Conservation (phyloP, 1,139 yeast species). For the Geotrichum candidum region DNA sequence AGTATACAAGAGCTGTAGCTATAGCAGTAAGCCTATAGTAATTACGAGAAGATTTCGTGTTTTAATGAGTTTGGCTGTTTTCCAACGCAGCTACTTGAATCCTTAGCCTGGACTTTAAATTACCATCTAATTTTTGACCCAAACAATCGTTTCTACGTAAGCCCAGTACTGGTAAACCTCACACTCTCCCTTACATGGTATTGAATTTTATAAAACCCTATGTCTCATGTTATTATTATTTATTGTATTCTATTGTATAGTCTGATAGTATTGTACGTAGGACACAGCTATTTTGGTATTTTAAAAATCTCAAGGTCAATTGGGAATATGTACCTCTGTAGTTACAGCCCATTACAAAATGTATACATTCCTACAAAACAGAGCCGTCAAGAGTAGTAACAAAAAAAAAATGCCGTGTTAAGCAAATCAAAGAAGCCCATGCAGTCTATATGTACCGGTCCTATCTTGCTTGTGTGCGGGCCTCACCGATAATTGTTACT, state of each 20-base stretch:
- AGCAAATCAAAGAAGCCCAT: neutral
- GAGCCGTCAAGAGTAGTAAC: neutral
- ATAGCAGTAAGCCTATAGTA: neutral
- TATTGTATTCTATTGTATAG: too few species aligned
- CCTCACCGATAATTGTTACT: neutral
- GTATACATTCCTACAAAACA: neutral
- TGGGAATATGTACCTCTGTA: neutral
- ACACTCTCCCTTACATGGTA: too few species aligned
- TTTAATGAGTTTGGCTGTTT: too few species aligned
- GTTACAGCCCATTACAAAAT: neutral
- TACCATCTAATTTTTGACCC: too few species aligned
- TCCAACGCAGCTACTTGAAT: too few species aligned
- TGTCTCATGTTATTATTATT: too few species aligned
- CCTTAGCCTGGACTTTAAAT: too few species aligned
- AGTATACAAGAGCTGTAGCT: neutral
- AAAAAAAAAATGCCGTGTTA: neutral
- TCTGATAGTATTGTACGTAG: too few species aligned
- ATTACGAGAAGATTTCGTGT: neutral
- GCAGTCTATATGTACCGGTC: neutral
- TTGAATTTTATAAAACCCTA: too few species aligned
- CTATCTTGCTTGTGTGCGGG: neutral
- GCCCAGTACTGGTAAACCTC: too few species aligned
- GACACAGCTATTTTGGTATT: neutral
- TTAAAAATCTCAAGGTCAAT: neutral
- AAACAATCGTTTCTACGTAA: too few species aligned